These are phyloP conservation scores for Mycena floridula DNA, from an alignment of 768 basidiomycete genomes.

Conservation along the genomic window DNA sequence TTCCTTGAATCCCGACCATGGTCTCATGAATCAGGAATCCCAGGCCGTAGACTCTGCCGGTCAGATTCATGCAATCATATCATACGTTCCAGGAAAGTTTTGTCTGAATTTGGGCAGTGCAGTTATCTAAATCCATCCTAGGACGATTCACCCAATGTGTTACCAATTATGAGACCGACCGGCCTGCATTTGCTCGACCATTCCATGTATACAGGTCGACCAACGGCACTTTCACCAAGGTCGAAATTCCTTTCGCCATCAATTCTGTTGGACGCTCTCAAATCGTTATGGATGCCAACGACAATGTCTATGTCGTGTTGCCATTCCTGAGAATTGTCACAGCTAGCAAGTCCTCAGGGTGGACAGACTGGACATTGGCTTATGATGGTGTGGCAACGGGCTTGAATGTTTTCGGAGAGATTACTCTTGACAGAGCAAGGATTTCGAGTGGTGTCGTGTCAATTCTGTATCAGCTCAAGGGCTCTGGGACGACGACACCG, in stretches of 20 bases:
- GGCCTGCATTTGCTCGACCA: conserved; percentile 28
- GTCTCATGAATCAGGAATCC: conserved; percentile 47
- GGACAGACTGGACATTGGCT: conserved; percentile 39
- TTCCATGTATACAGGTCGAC: conserved; percentile 38
- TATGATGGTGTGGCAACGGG: conserved; percentile 35
- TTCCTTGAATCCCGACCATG: conserved; percentile 39
- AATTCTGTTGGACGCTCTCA: conserved; percentile 39
- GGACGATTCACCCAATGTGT: conserved; percentile 43
- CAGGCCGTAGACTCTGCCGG: conserved; percentile 40
- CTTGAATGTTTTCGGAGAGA: conserved; percentile 38
- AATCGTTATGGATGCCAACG: conserved; percentile 33
- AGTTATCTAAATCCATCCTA: conserved; percentile 7
- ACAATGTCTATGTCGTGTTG: conserved; percentile 40
- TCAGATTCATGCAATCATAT: conserved; percentile 40
- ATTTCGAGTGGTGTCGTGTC: conserved; percentile 31
- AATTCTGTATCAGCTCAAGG: conserved; percentile 36
- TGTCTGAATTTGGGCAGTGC: neutral
- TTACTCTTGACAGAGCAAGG: conserved; percentile 37
- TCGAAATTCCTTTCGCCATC: conserved; percentile 39
- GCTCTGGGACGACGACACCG: conserved; percentile 31
- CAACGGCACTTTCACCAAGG: conserved; percentile 36
- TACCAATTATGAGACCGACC: conserved; percentile 31
- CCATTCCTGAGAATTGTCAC: conserved; percentile 38
- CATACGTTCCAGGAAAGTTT: conserved; percentile 37
- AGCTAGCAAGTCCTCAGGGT: conserved; percentile 36